A percentile compares a stretch with the other conserved stretches of the same genome.
Evolutionary conservation across 2,329 filamentous ascomycete species (phyloP).

Genomic region (Pseudogymnoascus sp.): DNA sequence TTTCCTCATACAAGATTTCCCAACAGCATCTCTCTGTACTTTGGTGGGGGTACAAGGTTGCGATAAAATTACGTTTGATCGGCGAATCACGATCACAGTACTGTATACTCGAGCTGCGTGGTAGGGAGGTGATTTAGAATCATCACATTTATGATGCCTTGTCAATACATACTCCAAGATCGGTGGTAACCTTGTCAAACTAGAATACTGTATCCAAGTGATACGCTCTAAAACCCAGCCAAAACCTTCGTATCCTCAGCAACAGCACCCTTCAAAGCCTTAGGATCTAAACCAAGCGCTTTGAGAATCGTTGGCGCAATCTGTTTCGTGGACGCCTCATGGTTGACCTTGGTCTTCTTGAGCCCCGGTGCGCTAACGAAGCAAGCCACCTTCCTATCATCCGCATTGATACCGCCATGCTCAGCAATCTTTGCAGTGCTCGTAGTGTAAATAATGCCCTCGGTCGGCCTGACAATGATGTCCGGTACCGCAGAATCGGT

Average conservation of each 20-base stretch:
- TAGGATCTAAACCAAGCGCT: conserved; percentile 25
- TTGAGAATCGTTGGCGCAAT: conserved; percentile 23
- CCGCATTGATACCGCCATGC: conserved; percentile 25
- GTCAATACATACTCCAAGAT: not conserved
- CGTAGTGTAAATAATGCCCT: conserved; percentile 26
- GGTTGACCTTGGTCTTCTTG: conserved; percentile 14
- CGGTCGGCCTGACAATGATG: conserved; percentile 24
- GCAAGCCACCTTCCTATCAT: conserved; percentile 25
- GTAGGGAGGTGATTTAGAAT: not conserved
- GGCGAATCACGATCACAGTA: not conserved
- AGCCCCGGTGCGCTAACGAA: conserved; percentile 21
- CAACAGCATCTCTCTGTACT: too few species aligned
- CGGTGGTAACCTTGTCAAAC: not conserved
- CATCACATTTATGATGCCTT: not conserved
- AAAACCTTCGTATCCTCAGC: conserved; percentile 14
- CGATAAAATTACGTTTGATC: not conserved
- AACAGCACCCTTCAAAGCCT: conserved; percentile 14
- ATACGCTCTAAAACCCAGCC: conserved; percentile 8
- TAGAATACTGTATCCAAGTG: not conserved
- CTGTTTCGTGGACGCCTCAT: conserved; percentile 19
- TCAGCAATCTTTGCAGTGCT: conserved; percentile 24
- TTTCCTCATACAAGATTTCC: too few species aligned
- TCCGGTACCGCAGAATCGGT: conserved; percentile 26
- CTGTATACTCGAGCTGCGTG: not conserved
- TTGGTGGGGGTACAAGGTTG: not conserved